These are phyloP conservation scores for Macrolepiota dolichaula DNA, from an alignment of 768 basidiomycete genomes.

Conservation along the genomic window DNA sequence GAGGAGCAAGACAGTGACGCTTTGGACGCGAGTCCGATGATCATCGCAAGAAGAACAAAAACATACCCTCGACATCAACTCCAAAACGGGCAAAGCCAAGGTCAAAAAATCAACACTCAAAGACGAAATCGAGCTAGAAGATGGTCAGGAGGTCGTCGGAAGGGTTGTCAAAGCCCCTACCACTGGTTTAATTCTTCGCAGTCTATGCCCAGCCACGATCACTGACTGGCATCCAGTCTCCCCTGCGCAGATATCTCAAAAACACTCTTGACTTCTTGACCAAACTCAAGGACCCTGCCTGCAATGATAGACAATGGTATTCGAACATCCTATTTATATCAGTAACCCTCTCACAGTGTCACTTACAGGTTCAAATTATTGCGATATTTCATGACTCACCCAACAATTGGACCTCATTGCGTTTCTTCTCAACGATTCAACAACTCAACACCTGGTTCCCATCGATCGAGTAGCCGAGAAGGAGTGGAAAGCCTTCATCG, in stretches of 20 bases:
- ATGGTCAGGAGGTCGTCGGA: slow-evolving; percentile 72
- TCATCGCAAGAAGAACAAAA: slow-evolving; percentile 21
- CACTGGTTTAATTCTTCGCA: slow-evolving; percentile 59
- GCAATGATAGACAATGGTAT: slow-evolving; percentile 84
- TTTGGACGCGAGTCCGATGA: slow-evolving; percentile 36
- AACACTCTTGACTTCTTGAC: slow-evolving; percentile 80
- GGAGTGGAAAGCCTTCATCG: slow-evolving; percentile 87
- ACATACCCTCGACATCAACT: slow-evolving; percentile 12
- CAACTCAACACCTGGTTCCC: slow-evolving; percentile 45
- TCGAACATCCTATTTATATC: not conserved
- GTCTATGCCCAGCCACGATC: slow-evolving; percentile 36
- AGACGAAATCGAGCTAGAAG: slow-evolving; percentile 44
- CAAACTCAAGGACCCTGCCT: slow-evolving; percentile 66
- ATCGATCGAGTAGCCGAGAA: slow-evolving; percentile 79
- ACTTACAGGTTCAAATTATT: slow-evolving; percentile 69
- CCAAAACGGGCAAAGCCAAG: not conserved
- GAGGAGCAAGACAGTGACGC: slow-evolving; percentile 39
- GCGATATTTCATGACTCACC: not conserved
- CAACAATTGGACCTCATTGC: not conserved
- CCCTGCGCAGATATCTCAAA: slow-evolving; percentile 78
- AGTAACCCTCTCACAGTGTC: not conserved
- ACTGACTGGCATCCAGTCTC: slow-evolving; percentile 48
- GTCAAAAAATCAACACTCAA: slow-evolving; percentile 22
- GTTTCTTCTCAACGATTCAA: not conserved
- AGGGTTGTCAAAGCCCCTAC: slow-evolving; percentile 78